Evolutionary conservation across 2,329 filamentous ascomycete species (phyloP), one percentile per base, ranked within the genome.

Genomic region (Phoma sp.): DNA sequence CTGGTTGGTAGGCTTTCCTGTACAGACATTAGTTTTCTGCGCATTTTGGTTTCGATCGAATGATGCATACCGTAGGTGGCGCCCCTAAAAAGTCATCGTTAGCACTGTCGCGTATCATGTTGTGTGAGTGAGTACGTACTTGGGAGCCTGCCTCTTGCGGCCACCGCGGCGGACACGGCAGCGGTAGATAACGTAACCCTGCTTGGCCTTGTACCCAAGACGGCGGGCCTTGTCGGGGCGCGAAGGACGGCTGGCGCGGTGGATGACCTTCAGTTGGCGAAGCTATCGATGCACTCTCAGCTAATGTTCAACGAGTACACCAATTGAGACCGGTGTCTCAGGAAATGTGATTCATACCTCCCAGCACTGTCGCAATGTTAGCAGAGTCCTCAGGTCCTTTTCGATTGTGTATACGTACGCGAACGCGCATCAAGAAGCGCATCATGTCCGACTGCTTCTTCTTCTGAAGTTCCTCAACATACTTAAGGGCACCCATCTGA

Each of bases 231-330:
- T 99, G 86, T 99, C 96, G 78, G 95, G 95, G 81, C 95, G 95
- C 76, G 93, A 96, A 74, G 95, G 95, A 77, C 94, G 93, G 77
- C 92, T 96, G 79, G 95, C 95, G 81, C 95, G 94, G 89, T 99
- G 95, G 85, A 98, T 95, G 82, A 97, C 93, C 85, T 98, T 96
- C 85, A 98, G 86, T 87, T 98, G 94, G 86, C 94, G 93, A 82
- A 96, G 92, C 94, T 97, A 95, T 94, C 95, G 84, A 95, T 95
- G 92, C 90, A 97, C 92, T 97, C 93, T 97, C 93, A 97, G 94
- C 92, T 55, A 89, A 93, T 85, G 92, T 96, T 97, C 93, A 97
- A 96, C 92, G 92, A 96, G 92, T 96, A 83, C 81, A 84, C 76
- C 80, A 81, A 80, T 68, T 60, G 67, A 63, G 72, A 68, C 61